Conservation (phyloP, 192 early-diverging fungal genomes). For the Podila epigama region DNA sequence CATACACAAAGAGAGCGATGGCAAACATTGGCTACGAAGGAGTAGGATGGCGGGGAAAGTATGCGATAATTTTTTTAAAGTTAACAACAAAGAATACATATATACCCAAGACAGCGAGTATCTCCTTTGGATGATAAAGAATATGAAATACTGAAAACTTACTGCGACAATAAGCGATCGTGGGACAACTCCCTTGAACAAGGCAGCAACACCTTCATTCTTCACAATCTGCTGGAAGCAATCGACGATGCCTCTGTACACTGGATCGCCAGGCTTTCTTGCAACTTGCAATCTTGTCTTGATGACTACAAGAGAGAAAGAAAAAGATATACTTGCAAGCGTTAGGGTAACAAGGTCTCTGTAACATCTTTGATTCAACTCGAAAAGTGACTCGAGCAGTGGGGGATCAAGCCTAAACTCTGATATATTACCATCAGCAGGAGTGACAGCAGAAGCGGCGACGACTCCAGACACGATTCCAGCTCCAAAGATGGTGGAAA, state of each 20-base stretch:
- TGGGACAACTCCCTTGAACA: constrained; percentile 68
- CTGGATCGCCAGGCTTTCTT: constrained; percentile 50
- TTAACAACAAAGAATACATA: background rate
- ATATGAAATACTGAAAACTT: background rate
- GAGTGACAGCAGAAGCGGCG: constrained; percentile 46
- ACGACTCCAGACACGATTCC: constrained; percentile 55
- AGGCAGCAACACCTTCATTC: constrained; percentile 54
- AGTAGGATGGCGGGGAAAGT: background rate
- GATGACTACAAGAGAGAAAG: constrained; percentile 40
- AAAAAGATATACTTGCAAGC: too few species aligned
- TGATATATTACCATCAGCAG: constrained; percentile 60
- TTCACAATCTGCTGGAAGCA: constrained; percentile 59
- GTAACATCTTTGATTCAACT: too few species aligned
- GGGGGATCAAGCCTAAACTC: too few species aligned
- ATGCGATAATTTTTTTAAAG: background rate
- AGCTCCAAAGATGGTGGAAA: constrained; percentile 62
- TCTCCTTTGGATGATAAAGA: too few species aligned
- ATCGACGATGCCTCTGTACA: constrained; percentile 45
- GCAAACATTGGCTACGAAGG: constrained; percentile 59
- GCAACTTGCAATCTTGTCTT: constrained; percentile 62
- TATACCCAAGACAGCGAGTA: too few species aligned
- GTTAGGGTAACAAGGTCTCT: too few species aligned
- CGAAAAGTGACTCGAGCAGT: too few species aligned
- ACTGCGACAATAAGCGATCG: constrained; percentile 60
- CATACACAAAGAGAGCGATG: constrained; percentile 71